Conservation (phyloP, 345 rosid genomes). For the Dipteronia sinensis region DNA sequence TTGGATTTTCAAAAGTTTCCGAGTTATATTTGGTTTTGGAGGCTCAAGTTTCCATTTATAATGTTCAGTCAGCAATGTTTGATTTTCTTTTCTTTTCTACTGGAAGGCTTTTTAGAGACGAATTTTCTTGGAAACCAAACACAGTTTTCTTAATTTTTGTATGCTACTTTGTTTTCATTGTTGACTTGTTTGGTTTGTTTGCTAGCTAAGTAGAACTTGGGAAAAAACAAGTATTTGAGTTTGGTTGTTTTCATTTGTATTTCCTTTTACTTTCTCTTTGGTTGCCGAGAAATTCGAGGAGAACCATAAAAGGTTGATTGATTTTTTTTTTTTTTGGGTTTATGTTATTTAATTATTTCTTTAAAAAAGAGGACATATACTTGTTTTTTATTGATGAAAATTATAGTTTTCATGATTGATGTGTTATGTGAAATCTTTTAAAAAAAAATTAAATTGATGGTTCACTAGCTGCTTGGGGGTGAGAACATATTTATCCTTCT, state of each 20-base stretch:
- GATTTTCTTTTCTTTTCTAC: not conserved
- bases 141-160: not conserved
- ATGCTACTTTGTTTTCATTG: constrained; percentile 16
- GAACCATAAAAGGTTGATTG: not conserved
- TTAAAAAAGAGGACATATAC: not conserved
- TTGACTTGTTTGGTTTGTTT: constrained; percentile 24
- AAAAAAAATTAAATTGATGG: not conserved
- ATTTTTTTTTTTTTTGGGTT: not conserved
- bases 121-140: constrained; percentile 26
- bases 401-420: not conserved
- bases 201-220: constrained; percentile 16
- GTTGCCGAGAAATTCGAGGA: constrained; percentile 35
- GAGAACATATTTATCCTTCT: not conserved
- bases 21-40: not conserved
- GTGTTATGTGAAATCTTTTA: not conserved
- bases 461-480: not conserved
- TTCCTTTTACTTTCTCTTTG: constrained; percentile 12
- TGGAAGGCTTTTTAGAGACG: not conserved
- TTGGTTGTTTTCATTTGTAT: constrained; percentile 21
- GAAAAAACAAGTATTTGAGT: constrained; percentile 16
- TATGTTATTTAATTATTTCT: not conserved
- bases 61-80: not conserved
- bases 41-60: not conserved
- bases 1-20: not conserved
- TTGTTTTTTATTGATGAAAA: not conserved